Base-by-base conservation (phyloP, 2,329 filamentous ascomycete genomes). In the Neophaeococcomyces mojaviensis region DNA sequence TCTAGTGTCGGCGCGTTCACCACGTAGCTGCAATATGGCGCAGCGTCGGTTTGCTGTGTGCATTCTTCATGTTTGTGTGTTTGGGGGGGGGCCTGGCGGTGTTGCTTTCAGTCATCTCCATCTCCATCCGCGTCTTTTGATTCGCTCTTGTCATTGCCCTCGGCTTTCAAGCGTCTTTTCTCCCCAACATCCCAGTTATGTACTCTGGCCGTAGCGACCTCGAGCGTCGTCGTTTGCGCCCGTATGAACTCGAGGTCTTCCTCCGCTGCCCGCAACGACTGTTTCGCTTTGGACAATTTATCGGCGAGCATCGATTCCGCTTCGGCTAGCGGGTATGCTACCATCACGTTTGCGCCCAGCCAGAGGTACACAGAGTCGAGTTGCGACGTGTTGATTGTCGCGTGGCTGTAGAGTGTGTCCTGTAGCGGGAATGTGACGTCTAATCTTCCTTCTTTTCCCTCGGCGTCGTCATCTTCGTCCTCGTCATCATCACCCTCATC, bases 151-250 rank as follows among this genome's bases (percentile, higher is more conserved):
- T 65, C 66, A 62, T 70, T 68, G 39, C 68, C 69, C 33, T 74
- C 69, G 16, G 41, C 45, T 19, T 88, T 92, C 50, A 95, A 88
- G 72, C 95, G 96, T 57, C 92, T 77, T 68, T 94, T 87, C 72
- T 95, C 86, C 35, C 90, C 87, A 3, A 98, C 88, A 61, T 98
- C 92, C 90, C 92, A 97, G 67, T 98, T 98, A 68, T 98, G 97
- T n/a, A 98, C 89, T 54, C 92, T 78, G 18, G 92, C 92, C 33
- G 90, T 88, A 3, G 92, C 92, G 28, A 98, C 92, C 67, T 98
- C 92, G 73, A 98, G 83, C 0, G 89, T 96, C 53, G 92, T 98
- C 58, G 98, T 94, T 68, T 98, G 92, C 65, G 97, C 90, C 51
- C 92, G 74, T 59, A 98, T 68, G 63, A 97, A 98, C 63, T 97